Percentiles rank a stretch among this genome's conserved stretches.
These are phyloP conservation scores for Hygrophoropsis aurantiaca DNA, from an alignment of 768 basidiomycete species.

Conservation along the genomic window DNA sequence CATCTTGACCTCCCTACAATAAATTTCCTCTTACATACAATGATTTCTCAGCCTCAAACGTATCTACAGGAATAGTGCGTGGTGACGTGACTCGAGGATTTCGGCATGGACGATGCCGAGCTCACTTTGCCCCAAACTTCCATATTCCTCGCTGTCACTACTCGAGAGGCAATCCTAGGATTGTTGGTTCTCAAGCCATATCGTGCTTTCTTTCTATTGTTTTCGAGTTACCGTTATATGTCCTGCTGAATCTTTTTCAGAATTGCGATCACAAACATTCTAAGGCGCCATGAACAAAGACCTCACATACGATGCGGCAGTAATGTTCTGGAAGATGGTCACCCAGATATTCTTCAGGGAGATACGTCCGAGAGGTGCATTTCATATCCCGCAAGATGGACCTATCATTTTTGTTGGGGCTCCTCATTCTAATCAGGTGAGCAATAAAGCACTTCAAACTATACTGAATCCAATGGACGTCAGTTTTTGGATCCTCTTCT, in stretches of 20 bases:
- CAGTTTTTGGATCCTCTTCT: slow-evolving; percentile 94
- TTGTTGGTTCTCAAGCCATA: too few species aligned
- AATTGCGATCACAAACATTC: too few species aligned
- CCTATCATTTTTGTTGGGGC: slow-evolving; percentile 93
- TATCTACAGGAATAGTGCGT: background rate
- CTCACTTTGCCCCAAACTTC: background rate
- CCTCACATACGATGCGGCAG: slow-evolving; percentile 64
- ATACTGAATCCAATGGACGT: slow-evolving; percentile 7
- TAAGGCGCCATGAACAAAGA: too few species aligned
- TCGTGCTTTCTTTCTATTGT: too few species aligned
- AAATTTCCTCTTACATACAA: slow-evolving; percentile 4
- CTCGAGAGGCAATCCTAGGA: too few species aligned
- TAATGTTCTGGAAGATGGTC: slow-evolving; percentile 82
- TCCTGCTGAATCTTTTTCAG: too few species aligned
- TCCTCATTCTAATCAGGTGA: slow-evolving; percentile 88
- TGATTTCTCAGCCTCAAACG: background rate
- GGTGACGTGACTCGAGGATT: slow-evolving; percentile 7
- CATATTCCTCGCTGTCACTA: too few species aligned
- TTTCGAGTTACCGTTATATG: too few species aligned
- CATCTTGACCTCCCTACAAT: too few species aligned
- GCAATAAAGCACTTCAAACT: slow-evolving; percentile 16
- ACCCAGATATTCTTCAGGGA: slow-evolving; percentile 97
- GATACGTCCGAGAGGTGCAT: slow-evolving; percentile 89
- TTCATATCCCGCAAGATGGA: slow-evolving; percentile 88
- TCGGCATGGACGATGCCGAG: slow-evolving; percentile 27